phyloP scores from a whole-genome alignment of 768 basidiomycete species.

The Amanita polypyramis region DNA sequence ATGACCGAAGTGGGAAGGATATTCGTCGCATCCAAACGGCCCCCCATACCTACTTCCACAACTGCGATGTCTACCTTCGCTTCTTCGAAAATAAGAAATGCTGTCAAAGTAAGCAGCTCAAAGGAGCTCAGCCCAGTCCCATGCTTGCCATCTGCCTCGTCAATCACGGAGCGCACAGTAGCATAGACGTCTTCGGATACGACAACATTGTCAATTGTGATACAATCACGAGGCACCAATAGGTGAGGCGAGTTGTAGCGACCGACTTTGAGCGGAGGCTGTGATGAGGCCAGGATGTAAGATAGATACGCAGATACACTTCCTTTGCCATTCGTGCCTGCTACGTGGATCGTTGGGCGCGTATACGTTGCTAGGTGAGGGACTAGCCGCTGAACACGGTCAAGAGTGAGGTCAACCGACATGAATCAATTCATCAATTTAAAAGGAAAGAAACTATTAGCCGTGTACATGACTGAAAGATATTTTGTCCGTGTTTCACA shows the following conservation, averaged over 20 bases:
- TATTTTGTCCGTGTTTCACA: not conserved
- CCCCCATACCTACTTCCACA: constrained; percentile 94
- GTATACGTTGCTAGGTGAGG: constrained; percentile 47
- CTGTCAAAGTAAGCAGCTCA: constrained; percentile 78
- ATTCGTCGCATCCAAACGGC: constrained; percentile 88
- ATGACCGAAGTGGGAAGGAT: constrained; percentile 61
- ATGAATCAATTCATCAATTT: not conserved
- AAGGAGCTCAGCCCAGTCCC: constrained; percentile 54
- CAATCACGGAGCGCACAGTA: constrained; percentile 34
- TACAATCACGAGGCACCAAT: constrained; percentile 63
- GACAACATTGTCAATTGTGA: constrained; percentile 51
- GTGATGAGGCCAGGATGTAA: constrained; percentile 54
- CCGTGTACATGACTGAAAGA: no score
- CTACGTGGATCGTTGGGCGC: constrained; percentile 81
- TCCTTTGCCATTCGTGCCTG: constrained; percentile 97
- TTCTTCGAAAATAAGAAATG: constrained; percentile 65
- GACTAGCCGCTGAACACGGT: constrained; percentile 46
- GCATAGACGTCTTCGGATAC: constrained; percentile 40
- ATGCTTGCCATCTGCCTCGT: constrained; percentile 32
- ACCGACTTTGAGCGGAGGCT: constrained; percentile 53
- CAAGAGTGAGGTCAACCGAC: constrained; percentile 52
- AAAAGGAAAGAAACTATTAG: no score
- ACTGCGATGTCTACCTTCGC: constrained; percentile 70
- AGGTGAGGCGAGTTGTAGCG: constrained; percentile 94
- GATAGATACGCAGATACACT: constrained; percentile 79